Evolutionary conservation across 805 yeast genomes (phyloP), one percentile per base, ranked within the genome.

Genomic region (Sugiyamaella lignohabitans): DNA sequence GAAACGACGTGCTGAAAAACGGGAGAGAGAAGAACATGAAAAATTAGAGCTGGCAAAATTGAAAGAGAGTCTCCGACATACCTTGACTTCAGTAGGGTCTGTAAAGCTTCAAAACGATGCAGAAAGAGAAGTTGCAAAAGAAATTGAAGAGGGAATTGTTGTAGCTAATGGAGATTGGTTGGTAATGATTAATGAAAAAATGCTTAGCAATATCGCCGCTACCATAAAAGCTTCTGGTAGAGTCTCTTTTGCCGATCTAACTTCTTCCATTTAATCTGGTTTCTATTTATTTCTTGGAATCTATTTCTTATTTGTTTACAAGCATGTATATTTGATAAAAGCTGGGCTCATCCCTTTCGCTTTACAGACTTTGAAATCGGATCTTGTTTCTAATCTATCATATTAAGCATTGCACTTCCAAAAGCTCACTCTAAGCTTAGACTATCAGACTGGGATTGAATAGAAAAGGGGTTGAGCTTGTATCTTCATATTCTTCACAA

Each of bases 1-100:
- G 44, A 56, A 51, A 40, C 53, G 56, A 30, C 48, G 43, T 20
- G 40, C 41, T 19, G 36, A 44, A 39, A 53, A 54, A 22, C 49
- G 57, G 11, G 46, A 51, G 29, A 50, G 43, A 8, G 57, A 59
- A 35, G 54, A 53, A 27, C 53, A 37, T n/a, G 57, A 52, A 38
- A 46, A 53, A 5, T 34, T 45, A 29, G 38, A 23, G 17, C 48
- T 52, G 10, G 43, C 23, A 5, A 42, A 47, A 24, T 50, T 59
- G 8, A 43, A 53, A 17, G 53, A 36, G 16, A 39, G 42, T 5
- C 43, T 61, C 8, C 47, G 37, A 22, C 20, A 24, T 20, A 37
- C 39, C 11, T 46, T 61, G 11, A 42, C 29, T 11, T 1, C 34
- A 11, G 20, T 40, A 2, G 65, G 65, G 6, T 18, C 38, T 6